A percentile compares a stretch with the other conserved stretches of the same genome.
These are phyloP conservation scores for Fraxinus cuspidata DNA, from an alignment of 257 asterid genomes.

Conservation along the genomic window DNA sequence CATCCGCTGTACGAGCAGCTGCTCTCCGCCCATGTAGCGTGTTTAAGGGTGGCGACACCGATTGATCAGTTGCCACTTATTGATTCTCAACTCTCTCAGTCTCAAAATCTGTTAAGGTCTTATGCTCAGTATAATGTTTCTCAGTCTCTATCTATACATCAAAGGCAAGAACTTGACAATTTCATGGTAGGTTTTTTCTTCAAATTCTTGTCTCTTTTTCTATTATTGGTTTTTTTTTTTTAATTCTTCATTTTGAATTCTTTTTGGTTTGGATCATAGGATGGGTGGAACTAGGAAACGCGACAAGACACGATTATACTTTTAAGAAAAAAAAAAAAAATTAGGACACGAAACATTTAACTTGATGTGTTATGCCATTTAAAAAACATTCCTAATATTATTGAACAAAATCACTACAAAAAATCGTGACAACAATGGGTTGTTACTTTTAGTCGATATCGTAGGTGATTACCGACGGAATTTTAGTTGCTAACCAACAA, in stretches of 20 bases:
- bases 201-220: background rate
- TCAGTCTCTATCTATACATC: slow-evolving; percentile 52
- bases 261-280: too few relatives aligned
- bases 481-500: too few relatives aligned
- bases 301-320: too few relatives aligned
- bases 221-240: background rate
- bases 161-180: slow-evolving; percentile 82
- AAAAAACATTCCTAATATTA: too few relatives aligned
- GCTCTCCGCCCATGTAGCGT: slow-evolving; percentile 88
- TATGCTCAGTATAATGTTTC: slow-evolving; percentile 53
- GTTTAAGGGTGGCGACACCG: slow-evolving; percentile 98
- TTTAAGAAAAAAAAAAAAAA: too few relatives aligned
- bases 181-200: slow-evolving; percentile 61
- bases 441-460: too few relatives aligned
- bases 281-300: too few relatives aligned
- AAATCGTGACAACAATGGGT: too few relatives aligned
- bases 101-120: slow-evolving; percentile 66
- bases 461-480: too few relatives aligned
- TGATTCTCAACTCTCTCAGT: slow-evolving; percentile 83
- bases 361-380: too few relatives aligned
- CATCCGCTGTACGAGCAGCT: slow-evolving; percentile 92
- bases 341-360: too few relatives aligned
- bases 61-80: slow-evolving; percentile 86
- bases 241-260: background rate
- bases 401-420: too few relatives aligned